A percentile compares a stretch with the other conserved stretches of the same genome.
phyloP scores from a whole-genome alignment of 768 basidiomycete species.

The Podaxis sp. region DNA sequence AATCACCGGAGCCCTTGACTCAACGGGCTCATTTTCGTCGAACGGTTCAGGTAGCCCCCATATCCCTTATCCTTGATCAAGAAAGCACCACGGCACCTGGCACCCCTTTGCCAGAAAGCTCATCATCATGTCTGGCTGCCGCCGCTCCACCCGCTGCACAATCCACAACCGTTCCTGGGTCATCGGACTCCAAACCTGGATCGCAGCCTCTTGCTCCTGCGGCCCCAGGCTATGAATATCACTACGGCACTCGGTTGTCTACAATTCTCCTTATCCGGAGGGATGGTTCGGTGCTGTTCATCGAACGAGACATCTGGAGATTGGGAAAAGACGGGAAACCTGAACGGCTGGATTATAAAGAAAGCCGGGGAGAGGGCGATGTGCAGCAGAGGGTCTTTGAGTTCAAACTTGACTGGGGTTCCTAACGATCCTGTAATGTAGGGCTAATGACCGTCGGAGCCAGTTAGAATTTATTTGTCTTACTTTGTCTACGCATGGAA shows the following conservation, averaged over 20 bases:
- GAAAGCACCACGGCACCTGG: not conserved
- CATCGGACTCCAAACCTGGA: conserved; percentile 13
- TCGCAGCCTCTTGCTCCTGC: conserved; percentile 10
- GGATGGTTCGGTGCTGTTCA: conserved; percentile 56
- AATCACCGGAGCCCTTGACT: conserved; percentile 36
- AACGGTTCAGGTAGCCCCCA: conserved; percentile 61
- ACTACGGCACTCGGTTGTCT: conserved; percentile 70
- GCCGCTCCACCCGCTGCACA: not conserved
- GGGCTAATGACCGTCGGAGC: not conserved
- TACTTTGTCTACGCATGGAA: not conserved
- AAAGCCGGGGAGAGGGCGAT: conserved; percentile 4
- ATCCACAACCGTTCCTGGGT: not conserved
- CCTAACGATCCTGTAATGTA: not conserved
- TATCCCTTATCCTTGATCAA: conserved; percentile 30
- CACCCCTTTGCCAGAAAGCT: not conserved
- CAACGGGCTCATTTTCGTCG: conserved; percentile 52
- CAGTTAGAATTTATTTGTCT: not conserved
- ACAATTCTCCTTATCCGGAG: conserved; percentile 65
- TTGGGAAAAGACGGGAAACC: conserved; percentile 35
- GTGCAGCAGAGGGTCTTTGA: conserved; percentile 45
- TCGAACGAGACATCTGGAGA: conserved; percentile 70
- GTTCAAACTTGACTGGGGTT: conserved; percentile 32
- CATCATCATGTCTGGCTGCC: not conserved
- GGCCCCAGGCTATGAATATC: conserved; percentile 13
- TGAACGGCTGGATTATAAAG: conserved; percentile 4